phyloP scores from a whole-genome alignment of 129 eudicot genomes.

The Tagetes patula region DNA sequence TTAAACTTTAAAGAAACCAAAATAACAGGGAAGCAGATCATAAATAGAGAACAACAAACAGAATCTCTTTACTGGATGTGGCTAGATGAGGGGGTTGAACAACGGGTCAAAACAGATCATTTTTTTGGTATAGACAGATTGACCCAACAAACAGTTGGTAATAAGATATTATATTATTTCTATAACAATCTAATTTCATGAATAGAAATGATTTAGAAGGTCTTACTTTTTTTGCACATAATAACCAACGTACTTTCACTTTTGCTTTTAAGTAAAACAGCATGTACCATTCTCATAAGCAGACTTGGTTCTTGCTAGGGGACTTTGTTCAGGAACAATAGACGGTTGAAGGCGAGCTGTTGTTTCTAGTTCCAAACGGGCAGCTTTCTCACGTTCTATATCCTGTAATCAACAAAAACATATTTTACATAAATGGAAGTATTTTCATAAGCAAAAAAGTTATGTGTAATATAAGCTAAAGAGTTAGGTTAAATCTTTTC shows the following conservation, averaged over 20 bases:
- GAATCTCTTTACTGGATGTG: slow-evolving; percentile 12
- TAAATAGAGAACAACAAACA: slow-evolving; percentile 8
- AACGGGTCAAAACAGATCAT: neutral
- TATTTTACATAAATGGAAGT: slow-evolving; percentile 16
- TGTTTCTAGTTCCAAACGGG: slow-evolving; percentile 73
- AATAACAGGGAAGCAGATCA: slow-evolving; percentile 4
- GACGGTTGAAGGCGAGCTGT: slow-evolving; percentile 59
- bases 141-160: neutral
- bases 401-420: slow-evolving; percentile 47
- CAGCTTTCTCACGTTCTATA: slow-evolving; percentile 77
- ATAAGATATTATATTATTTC: neutral
- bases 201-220: neutral
- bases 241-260: neutral
- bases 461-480: neutral
- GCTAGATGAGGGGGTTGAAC: neutral
- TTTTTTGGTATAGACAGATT: neutral
- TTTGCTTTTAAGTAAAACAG: neutral
- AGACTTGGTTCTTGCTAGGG: slow-evolving; percentile 54
- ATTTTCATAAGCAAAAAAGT: slow-evolving; percentile 3
- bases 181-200: neutral
- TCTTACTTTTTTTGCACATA: neutral
- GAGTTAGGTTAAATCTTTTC: neutral
- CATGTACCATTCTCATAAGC: slow-evolving; percentile 63
- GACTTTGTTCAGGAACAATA: slow-evolving; percentile 57
- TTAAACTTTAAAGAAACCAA: neutral